phyloP scores from a whole-genome alignment of 2,329 filamentous ascomycete genomes.

The Cucurbitaria berberidis region DNA sequence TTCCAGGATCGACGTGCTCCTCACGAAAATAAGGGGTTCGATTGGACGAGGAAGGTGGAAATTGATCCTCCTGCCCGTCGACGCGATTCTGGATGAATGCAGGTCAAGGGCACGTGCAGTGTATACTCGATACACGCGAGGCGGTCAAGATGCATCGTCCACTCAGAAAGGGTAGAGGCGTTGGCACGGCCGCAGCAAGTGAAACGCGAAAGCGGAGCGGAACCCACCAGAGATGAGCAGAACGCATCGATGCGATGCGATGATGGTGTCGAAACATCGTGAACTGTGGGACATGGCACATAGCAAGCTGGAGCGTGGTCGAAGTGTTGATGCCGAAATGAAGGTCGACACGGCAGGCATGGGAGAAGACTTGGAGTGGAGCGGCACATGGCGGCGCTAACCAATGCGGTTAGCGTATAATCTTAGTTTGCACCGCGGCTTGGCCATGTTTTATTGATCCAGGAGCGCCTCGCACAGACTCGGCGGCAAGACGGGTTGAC shows the following conservation, averaged over 20 bases:
- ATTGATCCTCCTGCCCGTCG: slow-evolving; percentile 10
- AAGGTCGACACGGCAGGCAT: slow-evolving; percentile 18
- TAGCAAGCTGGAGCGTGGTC: slow-evolving; percentile 5
- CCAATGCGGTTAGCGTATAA: slow-evolving; percentile 11
- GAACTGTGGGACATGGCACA: slow-evolving; percentile 5
- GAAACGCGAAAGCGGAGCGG: slow-evolving; percentile 2
- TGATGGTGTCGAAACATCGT: slow-evolving; percentile 9
- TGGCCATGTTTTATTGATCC: slow-evolving; percentile 21
- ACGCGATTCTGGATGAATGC: slow-evolving; percentile 17
- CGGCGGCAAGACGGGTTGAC: slow-evolving; percentile 1
- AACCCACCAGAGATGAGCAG: not conserved
- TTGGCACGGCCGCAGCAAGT: slow-evolving; percentile 2
- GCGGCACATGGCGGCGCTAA: slow-evolving; percentile 11
- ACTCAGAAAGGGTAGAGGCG: not conserved
- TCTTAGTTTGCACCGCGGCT: slow-evolving; percentile 28
- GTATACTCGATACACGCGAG: slow-evolving; percentile 5
- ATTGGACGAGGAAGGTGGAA: slow-evolving; percentile 12
- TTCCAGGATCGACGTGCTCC: slow-evolving; percentile 13
- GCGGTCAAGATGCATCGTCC: slow-evolving; percentile 6
- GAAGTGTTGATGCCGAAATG: slow-evolving; percentile 29
- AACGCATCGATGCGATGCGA: not conserved
- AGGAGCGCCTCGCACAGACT: slow-evolving; percentile 13
- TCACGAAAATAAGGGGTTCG: slow-evolving; percentile 6
- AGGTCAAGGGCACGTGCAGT: slow-evolving; percentile 15
- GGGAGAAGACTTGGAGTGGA: slow-evolving; percentile 13